Conservation (phyloP, 345 rosid species). For the Trapa bicornis region DNA sequence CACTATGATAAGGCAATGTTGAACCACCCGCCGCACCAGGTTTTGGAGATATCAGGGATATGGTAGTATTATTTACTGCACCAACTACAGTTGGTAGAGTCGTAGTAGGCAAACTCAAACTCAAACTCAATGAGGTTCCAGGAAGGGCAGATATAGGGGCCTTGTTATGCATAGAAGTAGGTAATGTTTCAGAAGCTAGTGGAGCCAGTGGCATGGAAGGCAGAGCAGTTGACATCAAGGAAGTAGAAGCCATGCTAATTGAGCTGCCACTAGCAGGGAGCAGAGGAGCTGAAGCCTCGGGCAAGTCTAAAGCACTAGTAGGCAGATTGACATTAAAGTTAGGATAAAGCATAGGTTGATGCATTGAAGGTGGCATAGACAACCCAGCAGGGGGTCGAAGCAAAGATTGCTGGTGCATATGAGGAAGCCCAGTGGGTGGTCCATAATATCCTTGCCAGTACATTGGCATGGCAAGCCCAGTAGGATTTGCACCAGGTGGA, state of each 20-base stretch:
- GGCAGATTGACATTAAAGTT: constrained; percentile 46
- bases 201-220: constrained; percentile 23
- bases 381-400: constrained; percentile 69
- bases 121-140: constrained; percentile 25
- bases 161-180: constrained; percentile 32
- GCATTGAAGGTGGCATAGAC: constrained; percentile 56
- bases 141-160: constrained; percentile 34
- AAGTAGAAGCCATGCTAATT: constrained; percentile 23
- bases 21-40: constrained; percentile 33
- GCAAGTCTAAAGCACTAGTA: constrained; percentile 34
- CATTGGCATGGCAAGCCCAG: constrained; percentile 67
- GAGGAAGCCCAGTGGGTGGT: constrained; percentile 71
- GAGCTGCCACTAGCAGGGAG: constrained; percentile 29
- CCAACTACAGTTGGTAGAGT: constrained; percentile 38
- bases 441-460: constrained; percentile 88
- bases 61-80: constrained; percentile 30
- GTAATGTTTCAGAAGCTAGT: constrained; percentile 40
- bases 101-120: constrained; percentile 35
- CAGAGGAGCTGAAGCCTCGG: constrained; percentile 37
- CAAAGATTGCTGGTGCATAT: constrained; percentile 71
- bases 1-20: constrained; percentile 32
- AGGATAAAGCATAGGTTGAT: constrained; percentile 64
- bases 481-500: constrained; percentile 43
- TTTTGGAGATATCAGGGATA: constrained; percentile 32
- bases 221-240: constrained; percentile 26